Base-by-base conservation (phyloP, 495 filamentous ascomycete genomes). In the Aspergillus homomorphus region DNA sequence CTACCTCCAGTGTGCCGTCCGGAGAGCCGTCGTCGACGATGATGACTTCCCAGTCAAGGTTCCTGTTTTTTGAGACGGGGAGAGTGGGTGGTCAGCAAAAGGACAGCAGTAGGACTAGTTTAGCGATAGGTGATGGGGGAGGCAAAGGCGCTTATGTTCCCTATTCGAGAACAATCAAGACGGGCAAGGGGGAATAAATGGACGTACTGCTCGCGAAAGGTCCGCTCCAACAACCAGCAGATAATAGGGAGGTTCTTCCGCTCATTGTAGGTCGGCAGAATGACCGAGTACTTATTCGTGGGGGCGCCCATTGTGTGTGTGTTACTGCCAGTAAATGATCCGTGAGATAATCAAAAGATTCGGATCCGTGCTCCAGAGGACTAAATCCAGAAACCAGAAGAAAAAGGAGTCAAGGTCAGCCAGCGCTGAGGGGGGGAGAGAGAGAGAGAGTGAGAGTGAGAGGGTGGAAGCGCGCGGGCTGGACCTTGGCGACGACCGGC, bases 191-290 rank as follows among this genome's bases (percentile, higher is more conserved):
- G n/a, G n/a, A n/a, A n/a, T n/a, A n/a, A n/a, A n/a, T n/a, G n/a
- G n/a, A 19, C 18, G 48, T 30, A 77, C 76, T 92, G 82, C 69
- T 96, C 86, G 45, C 84, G 89, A 76, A 98, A 97, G 58, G 87
- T 96, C 71, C 83, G 84, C 74, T 92, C 88, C 61, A 98, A 84
- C 63, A 98, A 84, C 90, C 90, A 97, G 70, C 85, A 84, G 72
- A 98, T 91, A 67, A 97, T 91, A 67, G 95, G 94, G 66, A 98
- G 85, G 80, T 98, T 98, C 64, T 84, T 85, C 70, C 94, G 90
- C 81, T 98, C 95, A 68, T 98, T 98, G 82, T 96, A 98, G 61
- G 94, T 98, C 44, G 94, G 94, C 57, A 98, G 85, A 71, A 98
- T 92, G 73, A 98, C 88, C 60, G 92, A 92, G 83, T 96, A 98